phyloP scores from a whole-genome alignment of 371 early-diverging fungal genomes.

The Syncephalastrum monosporum region DNA sequence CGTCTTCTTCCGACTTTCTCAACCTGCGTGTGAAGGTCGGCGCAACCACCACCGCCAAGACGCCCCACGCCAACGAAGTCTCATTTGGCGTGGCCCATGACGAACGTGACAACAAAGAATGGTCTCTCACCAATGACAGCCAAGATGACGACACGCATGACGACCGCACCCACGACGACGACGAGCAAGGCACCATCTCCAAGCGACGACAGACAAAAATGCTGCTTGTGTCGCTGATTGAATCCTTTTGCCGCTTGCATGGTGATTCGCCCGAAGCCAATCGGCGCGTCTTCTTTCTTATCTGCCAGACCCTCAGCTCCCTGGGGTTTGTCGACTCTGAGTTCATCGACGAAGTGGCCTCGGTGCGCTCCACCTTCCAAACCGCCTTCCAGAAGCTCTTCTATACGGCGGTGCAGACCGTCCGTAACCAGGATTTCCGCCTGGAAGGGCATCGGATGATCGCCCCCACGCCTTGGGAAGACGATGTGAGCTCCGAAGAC shows the following conservation, averaged over 20 bases:
- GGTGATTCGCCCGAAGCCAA: slow-evolving; percentile 83
- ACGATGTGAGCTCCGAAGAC: slow-evolving; percentile 6
- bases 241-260: slow-evolving; percentile 84
- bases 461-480: slow-evolving; percentile 4
- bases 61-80: not conserved
- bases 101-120: slow-evolving; percentile 30
- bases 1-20: not conserved
- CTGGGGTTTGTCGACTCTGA: slow-evolving; percentile 84
- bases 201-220: slow-evolving; percentile 67
- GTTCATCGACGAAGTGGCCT: slow-evolving; percentile 73
- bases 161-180: not conserved
- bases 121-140: slow-evolving; percentile 44
- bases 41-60: not conserved
- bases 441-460: slow-evolving; percentile 13
- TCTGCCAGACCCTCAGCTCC: slow-evolving; percentile 61
- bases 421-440: slow-evolving; percentile 30
- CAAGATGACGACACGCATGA: slow-evolving; percentile 25
- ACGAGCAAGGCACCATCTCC: slow-evolving; percentile 8
- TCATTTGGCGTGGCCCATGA: slow-evolving; percentile 2
- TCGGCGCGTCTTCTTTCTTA: slow-evolving; percentile 78
- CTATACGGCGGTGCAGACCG: slow-evolving; percentile 70
- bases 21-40: not conserved
- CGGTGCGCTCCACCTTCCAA: slow-evolving; percentile 78
- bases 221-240: slow-evolving; percentile 70
- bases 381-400: slow-evolving; percentile 82